Evolutionary conservation across 2,329 filamentous ascomycete genomes (phyloP).

Genomic region (Aureobasidium sp.): DNA sequence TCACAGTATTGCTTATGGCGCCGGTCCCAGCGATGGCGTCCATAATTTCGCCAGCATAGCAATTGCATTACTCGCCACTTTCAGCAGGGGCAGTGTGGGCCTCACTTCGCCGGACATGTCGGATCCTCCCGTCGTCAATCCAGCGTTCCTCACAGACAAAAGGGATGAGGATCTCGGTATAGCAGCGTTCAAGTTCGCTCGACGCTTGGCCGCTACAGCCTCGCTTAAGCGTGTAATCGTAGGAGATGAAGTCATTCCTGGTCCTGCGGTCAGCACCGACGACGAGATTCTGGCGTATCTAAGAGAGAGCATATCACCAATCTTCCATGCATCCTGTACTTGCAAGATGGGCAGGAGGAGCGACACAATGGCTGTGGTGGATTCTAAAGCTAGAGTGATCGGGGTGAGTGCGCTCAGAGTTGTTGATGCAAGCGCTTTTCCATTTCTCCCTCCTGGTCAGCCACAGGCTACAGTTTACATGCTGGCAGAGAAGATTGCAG

Average conservation of each 20-base stretch:
- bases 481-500: conserved; percentile 24
- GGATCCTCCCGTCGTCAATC: conserved; percentile 26
- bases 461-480: conserved; percentile 5
- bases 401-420: conserved; percentile 25
- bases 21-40: conserved; percentile 18
- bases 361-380: conserved; percentile 13
- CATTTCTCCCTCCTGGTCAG: conserved; percentile 13
- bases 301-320: background rate
- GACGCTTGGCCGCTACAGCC: background rate
- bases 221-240: background rate
- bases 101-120: conserved; percentile 22
- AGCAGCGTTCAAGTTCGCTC: conserved; percentile 20
- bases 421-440: conserved; percentile 27
- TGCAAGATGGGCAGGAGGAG: conserved; percentile 4
- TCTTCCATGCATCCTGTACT: background rate
- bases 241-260: background rate
- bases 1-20: background rate
- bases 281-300: background rate
- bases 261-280: background rate
- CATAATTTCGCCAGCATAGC: conserved; percentile 27
- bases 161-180: conserved; percentile 26
- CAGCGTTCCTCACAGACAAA: conserved; percentile 26
- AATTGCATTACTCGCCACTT: conserved; percentile 23
- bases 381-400: conserved; percentile 23
- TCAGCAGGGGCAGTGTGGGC: conserved; percentile 28